A percentile compares a stretch with the other conserved stretches of the same genome.
phyloP scores from a whole-genome alignment of 2,329 filamentous ascomycete genomes.

The Trichoderma sp. region DNA sequence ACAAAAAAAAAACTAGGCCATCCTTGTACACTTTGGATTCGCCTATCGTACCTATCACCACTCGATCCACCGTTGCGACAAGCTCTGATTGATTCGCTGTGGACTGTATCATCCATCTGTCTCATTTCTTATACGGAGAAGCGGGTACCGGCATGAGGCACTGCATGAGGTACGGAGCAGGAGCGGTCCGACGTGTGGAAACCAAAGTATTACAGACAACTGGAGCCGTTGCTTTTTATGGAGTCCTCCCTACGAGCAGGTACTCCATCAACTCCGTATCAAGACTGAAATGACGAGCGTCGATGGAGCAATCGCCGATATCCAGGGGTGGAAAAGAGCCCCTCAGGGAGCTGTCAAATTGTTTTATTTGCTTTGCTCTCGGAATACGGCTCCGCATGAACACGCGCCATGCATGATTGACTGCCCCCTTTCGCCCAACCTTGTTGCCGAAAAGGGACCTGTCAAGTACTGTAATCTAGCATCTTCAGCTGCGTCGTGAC shows the following conservation, averaged over 20 bases:
- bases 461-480: background rate
- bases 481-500: background rate
- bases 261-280: background rate
- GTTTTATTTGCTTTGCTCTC: background rate
- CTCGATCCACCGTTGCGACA: constrained; percentile 11
- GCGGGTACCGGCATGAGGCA: background rate
- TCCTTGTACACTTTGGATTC: background rate
- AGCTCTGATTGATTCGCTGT: background rate
- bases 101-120: background rate
- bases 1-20: background rate
- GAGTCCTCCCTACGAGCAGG: background rate
- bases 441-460: background rate
- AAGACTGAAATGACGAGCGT: background rate
- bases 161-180: background rate
- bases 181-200: constrained; percentile 7
- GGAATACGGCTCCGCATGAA: background rate
- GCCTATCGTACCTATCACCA: constrained; percentile 18
- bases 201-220: background rate
- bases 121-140: constrained; percentile 14
- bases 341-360: background rate
- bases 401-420: background rate
- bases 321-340: background rate
- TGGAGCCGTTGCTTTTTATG: background rate
- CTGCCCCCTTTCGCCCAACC: background rate
- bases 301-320: background rate